Evolutionary conservation across 768 basidiomycete genomes (phyloP).

Genomic region (Pleurotus tuber-regium): DNA sequence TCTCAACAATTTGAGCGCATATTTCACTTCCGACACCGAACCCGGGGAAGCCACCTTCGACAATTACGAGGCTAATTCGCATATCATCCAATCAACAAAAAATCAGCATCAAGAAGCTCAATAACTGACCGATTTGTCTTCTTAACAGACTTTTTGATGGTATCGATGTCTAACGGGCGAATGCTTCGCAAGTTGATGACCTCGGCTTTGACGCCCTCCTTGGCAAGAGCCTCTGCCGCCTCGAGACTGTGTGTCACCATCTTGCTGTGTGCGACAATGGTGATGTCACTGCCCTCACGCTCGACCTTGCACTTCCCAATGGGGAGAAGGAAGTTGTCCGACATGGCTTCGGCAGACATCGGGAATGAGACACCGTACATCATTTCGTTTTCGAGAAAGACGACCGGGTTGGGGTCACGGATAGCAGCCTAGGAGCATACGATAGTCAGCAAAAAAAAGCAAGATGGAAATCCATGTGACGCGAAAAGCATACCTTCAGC

Average conservation of each 20-base stretch:
- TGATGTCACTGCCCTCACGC: constrained; percentile 88
- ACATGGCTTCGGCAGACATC: constrained; percentile 92
- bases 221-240: constrained; percentile 88
- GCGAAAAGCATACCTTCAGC: constrained; percentile 65
- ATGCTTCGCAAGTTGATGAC: constrained; percentile 97
- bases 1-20: constrained; percentile 95
- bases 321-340: constrained; percentile 90
- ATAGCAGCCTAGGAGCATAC: constrained; percentile 71
- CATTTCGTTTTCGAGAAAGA: constrained; percentile 99
- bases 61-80: constrained; percentile 72
- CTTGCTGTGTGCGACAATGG: constrained; percentile 96
- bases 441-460: not conserved
- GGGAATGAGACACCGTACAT: constrained; percentile 97
- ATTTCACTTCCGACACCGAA: constrained; percentile 99
- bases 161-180: constrained; percentile 96
- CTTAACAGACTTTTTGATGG: constrained; percentile 95
- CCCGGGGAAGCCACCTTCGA: constrained; percentile 97
- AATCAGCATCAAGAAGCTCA: not conserved
- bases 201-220: constrained; percentile 97
- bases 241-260: constrained; percentile 96
- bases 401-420: constrained; percentile 96
- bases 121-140: constrained; percentile 87
- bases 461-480: not conserved
- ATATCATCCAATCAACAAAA: not conserved
- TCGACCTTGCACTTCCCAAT: constrained; percentile 99